These are phyloP conservation scores for Cryphonectria radicalis DNA, from an alignment of 2,329 filamentous ascomycete genomes.

Conservation along the genomic window DNA sequence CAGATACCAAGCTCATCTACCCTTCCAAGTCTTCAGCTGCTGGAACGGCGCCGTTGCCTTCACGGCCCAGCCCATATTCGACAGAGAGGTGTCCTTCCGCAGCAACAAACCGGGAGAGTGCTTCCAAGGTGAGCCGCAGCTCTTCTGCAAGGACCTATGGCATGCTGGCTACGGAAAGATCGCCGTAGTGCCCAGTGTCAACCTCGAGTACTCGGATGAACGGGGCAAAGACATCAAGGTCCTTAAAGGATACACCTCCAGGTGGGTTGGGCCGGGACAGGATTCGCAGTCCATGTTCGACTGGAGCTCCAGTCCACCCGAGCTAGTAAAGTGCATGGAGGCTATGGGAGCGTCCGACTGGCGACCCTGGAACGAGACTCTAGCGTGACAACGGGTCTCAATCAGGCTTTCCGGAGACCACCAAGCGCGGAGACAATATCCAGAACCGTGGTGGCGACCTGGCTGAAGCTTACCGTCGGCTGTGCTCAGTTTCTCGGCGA, in stretches of 20 bases:
- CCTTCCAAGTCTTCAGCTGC: constrained; percentile 64
- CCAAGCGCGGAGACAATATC: not conserved
- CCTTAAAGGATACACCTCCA: constrained; percentile 52
- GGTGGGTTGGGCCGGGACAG: constrained; percentile 39
- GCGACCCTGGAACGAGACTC: constrained; percentile 45
- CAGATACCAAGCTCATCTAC: constrained; percentile 43
- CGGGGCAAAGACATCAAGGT: constrained; percentile 51
- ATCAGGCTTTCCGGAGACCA: not conserved
- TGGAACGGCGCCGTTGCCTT: constrained; percentile 63
- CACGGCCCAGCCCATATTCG: constrained; percentile 51
- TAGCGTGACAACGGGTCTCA: not conserved
- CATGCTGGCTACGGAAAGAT: constrained; percentile 53
- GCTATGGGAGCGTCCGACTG: constrained; percentile 47
- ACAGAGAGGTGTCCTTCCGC: constrained; percentile 51
- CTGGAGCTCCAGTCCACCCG: constrained; percentile 49
- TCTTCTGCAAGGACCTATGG: constrained; percentile 64
- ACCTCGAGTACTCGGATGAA: constrained; percentile 57
- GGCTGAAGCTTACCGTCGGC: not conserved
- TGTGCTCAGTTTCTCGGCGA: not conserved
- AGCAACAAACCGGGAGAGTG: constrained; percentile 49
- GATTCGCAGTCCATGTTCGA: constrained; percentile 39
- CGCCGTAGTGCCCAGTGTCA: constrained; percentile 59
- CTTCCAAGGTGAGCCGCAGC: constrained; percentile 56
- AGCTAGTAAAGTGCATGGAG: constrained; percentile 53
- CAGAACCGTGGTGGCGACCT: not conserved